Base-by-base conservation (phyloP, 1,284 basidiomycete genomes). In the Irpex sp. region DNA sequence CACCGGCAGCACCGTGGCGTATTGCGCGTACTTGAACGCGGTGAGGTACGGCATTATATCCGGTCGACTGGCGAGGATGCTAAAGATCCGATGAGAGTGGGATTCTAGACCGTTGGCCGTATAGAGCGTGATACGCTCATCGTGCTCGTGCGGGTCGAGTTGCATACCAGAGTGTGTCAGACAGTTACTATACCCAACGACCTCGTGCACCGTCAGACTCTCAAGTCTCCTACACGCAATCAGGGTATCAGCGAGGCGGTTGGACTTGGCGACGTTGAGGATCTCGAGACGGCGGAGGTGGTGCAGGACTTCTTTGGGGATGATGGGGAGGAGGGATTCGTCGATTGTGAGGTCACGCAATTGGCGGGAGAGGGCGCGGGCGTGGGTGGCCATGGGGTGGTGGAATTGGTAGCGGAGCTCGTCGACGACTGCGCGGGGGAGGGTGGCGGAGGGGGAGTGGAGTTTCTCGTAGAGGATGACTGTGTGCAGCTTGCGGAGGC, bases 231-330 rank as follows among this genome's bases (percentile, higher is more conserved):
- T n/a, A 33, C 57, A 60, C 14, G 35, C 18, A 8, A 2, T 16
- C 4, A 37, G 18, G 1, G 42, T 37, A 9, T 58, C 35, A 23
- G 18, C 51, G 5, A 56, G 42, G 10, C 37, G 23, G 14, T 58
- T 51, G 1, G 48, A 28, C 28, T 58, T 47, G 19, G 52, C 60
- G 21, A 49, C 35, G 35, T 58, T 56, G 42, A 52, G 55, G n/a
- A 62, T 18, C 14, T 62, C 61, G 28, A 62, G 61, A 12, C 58
- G 56, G 8, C 21, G 35, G 12, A 62, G 39, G 28, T 52, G 52
- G 12, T 33, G 23, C n/a, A 55, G n/a, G 8, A 62, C 58, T 54
- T 56, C 47, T 12, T 55, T 19, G 6, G 61, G 61, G 16, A 62
- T 56, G n/a, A 55, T 55, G 33, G 49, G 37, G 35, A 59, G 6